phyloP scores from a whole-genome alignment of 2,329 filamentous ascomycete species.

The Aspergillus neoniger region DNA sequence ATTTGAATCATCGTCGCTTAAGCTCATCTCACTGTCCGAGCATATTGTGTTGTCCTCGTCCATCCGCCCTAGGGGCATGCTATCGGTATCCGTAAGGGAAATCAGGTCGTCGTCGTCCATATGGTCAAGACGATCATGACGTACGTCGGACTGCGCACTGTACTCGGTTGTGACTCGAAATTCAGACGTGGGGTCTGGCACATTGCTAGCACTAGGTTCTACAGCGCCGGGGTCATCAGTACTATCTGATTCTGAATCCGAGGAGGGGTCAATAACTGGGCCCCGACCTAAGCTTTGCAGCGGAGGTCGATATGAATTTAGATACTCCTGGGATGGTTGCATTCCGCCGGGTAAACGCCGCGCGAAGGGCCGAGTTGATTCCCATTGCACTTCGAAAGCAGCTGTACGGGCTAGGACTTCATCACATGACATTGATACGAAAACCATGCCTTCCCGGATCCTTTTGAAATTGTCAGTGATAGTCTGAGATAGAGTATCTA shows the following conservation, averaged over 20 bases:
- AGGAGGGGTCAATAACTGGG: constrained; percentile 24
- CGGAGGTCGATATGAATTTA: constrained; percentile 40
- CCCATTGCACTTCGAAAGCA: constrained; percentile 72
- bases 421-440: constrained; percentile 81
- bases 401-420: constrained; percentile 72
- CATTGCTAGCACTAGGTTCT: constrained; percentile 10
- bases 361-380: constrained; percentile 32
- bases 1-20: constrained; percentile 32
- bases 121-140: neutral
- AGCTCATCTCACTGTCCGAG: constrained; percentile 36
- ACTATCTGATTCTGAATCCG: constrained; percentile 26
- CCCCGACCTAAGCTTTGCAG: constrained; percentile 37
- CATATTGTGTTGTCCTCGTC: constrained; percentile 34
- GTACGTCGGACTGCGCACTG: constrained; percentile 37
- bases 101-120: constrained; percentile 37
- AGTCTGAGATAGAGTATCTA: neutral
- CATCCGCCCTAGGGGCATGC: constrained; percentile 24
- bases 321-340: constrained; percentile 44
- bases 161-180: constrained; percentile 42
- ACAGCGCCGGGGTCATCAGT: constrained; percentile 22
- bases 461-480: constrained; percentile 51
- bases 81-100: constrained; percentile 29
- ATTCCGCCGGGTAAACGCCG: constrained; percentile 32
- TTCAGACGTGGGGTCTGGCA: constrained; percentile 27
- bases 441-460: constrained; percentile 88